phyloP scores from a whole-genome alignment of 768 basidiomycete species.

The Rhizopogon salebrosus region DNA sequence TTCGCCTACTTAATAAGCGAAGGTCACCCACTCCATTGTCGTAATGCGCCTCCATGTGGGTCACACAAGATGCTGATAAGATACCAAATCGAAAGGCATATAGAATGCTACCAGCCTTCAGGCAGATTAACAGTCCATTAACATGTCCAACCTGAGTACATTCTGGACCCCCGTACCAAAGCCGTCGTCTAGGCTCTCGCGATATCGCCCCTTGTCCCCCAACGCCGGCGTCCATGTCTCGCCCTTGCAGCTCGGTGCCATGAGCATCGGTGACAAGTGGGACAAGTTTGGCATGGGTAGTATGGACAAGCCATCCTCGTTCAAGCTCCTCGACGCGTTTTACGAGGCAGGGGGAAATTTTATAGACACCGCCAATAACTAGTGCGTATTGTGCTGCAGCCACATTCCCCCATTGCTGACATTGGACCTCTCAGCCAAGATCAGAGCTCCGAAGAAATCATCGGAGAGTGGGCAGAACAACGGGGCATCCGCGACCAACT shows the following conservation, averaged over 20 bases:
- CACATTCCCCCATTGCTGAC: neutral
- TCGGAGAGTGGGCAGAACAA: conserved; percentile 43
- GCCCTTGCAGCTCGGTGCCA: conserved; percentile 41
- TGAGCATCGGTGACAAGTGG: conserved; percentile 46
- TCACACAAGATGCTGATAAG: no score
- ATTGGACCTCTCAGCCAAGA: conserved; percentile 24
- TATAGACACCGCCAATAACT: conserved; percentile 43
- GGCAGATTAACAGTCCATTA: no score
- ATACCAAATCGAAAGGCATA: no score
- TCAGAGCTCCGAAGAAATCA: conserved; percentile 35
- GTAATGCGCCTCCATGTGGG: no score
- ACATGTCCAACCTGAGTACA: no score
- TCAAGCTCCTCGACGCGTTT: conserved; percentile 44
- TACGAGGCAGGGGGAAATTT: conserved; percentile 43
- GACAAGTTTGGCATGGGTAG: conserved; percentile 29
- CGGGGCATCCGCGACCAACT: conserved; percentile 38
- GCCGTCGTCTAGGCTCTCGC: conserved; percentile 29
- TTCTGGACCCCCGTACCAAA: conserved; percentile 11
- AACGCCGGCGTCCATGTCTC: conserved; percentile 43
- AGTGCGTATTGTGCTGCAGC: conserved; percentile 23
- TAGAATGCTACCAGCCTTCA: no score
- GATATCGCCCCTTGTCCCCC: conserved; percentile 35
- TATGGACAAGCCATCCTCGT: conserved; percentile 37
- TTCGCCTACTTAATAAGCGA: no score
- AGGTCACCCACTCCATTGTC: no score